Base-by-base conservation (phyloP, 2,329 filamentous ascomycete genomes). In the Akanthomyces muscarius region DNA sequence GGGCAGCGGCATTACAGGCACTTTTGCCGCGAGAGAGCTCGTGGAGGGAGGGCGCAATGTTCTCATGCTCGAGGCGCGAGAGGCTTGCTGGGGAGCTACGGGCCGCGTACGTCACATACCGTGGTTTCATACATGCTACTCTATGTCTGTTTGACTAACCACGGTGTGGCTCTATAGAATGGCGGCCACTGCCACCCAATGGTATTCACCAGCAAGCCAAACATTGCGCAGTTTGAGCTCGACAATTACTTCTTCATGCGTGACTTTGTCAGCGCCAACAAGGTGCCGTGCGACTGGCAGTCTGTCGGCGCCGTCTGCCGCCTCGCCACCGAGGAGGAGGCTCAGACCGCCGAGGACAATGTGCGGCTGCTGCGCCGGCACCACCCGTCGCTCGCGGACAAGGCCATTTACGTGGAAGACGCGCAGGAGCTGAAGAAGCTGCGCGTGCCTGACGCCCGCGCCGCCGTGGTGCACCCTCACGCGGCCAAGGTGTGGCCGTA, bases 71-170 rank as follows among this genome's bases (percentile, higher is more conserved):
- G 90, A 94, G 75, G 90, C 90, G 16, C 81, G 90, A 69, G 90
- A 93, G 77, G 89, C 87, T 4, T 93, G 90, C 71, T 92, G 85
- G 84, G 90, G 90, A 21, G 90, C 90, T n/a, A 94, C 90, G 1
- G 90, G 90, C n/a, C 78, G 90, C 70, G 88, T 90, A 70, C 80
- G 86, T 80, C 6, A 23, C 23, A 23, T 16, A 10, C 5, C 14
- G 18, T 5, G 23, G 33, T 7, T 36, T 16, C 1, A 11, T 8
- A 21, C 53, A 14, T 44, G 13, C 53, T 58, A 4, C 7, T 33
- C 53, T 56, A 1, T 5, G 11, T 14, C 6, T 25, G 3, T 5
- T 41, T 16, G 16, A 30, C 52, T 55, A 21, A 42, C 52, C 5
- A 6, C 5, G n/a, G 33, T 36, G 7, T 11, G 33, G 8, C 33